These are phyloP conservation scores for Epicoccum nigrum DNA, from an alignment of 2,329 filamentous ascomycete species.

Conservation along the genomic window DNA sequence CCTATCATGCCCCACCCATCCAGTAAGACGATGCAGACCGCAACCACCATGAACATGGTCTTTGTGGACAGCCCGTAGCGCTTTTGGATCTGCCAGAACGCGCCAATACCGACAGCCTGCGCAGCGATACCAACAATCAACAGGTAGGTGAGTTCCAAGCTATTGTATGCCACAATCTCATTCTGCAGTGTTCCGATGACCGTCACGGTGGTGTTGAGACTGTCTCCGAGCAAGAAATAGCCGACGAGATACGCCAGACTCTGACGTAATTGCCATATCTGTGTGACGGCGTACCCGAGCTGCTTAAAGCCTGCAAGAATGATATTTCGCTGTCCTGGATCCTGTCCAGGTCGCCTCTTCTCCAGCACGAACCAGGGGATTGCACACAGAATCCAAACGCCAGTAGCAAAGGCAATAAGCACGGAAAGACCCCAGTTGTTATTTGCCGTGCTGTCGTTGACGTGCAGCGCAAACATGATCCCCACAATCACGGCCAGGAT, in stretches of 20 bases:
- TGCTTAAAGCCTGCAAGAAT: constrained; percentile 66
- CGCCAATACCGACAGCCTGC: constrained; percentile 67
- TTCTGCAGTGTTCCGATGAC: constrained; percentile 71
- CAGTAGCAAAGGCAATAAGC: constrained; percentile 68
- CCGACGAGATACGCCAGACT: constrained; percentile 66
- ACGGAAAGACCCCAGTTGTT: constrained; percentile 72
- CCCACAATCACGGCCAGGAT: constrained; percentile 35
- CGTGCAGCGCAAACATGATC: constrained; percentile 62
- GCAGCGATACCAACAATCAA: constrained; percentile 69
- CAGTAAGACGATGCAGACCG: constrained; percentile 66
- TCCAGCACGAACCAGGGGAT: constrained; percentile 72
- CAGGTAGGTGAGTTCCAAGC: constrained; percentile 68
- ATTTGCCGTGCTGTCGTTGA: constrained; percentile 63
- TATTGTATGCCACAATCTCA: constrained; percentile 68
- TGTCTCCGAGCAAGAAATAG: constrained; percentile 73
- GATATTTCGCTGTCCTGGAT: constrained; percentile 58
- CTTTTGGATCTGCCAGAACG: constrained; percentile 67
- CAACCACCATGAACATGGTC: constrained; percentile 71
- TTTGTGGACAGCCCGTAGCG: constrained; percentile 66
- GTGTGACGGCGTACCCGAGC: constrained; percentile 58
- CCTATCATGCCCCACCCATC: constrained; percentile 66
- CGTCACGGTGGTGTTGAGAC: constrained; percentile 72
- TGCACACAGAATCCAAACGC: constrained; percentile 67
- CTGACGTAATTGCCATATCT: constrained; percentile 70
- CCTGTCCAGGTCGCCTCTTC: constrained; percentile 66